Evolutionary conservation across 2,329 filamentous ascomycete species (phyloP), one percentile per base, ranked within the genome.

Genomic region (Botrytis medusae): DNA sequence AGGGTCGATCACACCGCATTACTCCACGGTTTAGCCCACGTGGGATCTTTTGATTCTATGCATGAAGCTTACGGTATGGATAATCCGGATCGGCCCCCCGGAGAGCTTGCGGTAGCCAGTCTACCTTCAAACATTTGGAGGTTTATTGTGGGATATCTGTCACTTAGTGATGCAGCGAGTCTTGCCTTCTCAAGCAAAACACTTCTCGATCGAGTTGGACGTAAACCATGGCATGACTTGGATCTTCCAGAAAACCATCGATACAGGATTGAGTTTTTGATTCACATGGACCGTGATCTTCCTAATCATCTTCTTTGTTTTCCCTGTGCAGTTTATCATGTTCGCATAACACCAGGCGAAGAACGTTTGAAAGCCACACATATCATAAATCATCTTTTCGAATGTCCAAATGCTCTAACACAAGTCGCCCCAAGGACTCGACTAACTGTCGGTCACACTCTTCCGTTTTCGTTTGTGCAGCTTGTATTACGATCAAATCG

Each of bases 221-320:
- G 79, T 1, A 77, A 77, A 14, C 82, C 83, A 10, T 85, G 85
- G 79, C 63, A 78, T 51, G 79, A 77, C 7, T 80, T 87, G 44
- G 79, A 83, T 37, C 72, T 78, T 14, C 83, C 85, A 5, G 79
- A 83, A 10, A 86, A 89, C 76, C 80, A 80, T 62, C 76, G 82
- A 8, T 79, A 86, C 73, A 85, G 85, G 69, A 81, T 85, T 63
- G 80, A 84, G 6, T 89, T 90, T 77, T 82, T 91, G 8, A 78
- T 83, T 20, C 79, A 81, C 4, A 82, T 90, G 77, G 87, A 90
- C 74, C 78, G 81, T 20, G 79, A 83, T 25, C 81, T 88, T 29
- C 88, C 88, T 4, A 82, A 84, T 51, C 87, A 90, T 76, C 83
- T 91, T 10, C 84, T 90, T 71, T 91, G 89, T 79, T 88, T 89